Conservation (phyloP, 768 basidiomycete genomes). For the Suillus americanus region DNA sequence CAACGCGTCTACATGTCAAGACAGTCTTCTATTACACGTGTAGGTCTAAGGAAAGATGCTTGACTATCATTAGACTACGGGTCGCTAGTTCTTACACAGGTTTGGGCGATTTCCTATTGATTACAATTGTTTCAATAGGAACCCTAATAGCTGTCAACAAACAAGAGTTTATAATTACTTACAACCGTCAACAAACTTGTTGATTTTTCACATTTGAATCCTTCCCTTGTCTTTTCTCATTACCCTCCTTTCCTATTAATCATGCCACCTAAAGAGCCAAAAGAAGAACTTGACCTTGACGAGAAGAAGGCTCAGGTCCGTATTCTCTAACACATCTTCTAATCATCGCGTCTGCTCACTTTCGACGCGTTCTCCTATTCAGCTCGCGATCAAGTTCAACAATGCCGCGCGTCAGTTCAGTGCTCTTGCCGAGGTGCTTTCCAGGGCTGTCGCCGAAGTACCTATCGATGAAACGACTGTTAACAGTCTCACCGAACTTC, state of each 20-base stretch:
- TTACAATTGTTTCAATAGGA: slow-evolving; percentile 33
- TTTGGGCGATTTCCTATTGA: slow-evolving; percentile 25
- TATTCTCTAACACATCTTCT: slow-evolving; percentile 2
- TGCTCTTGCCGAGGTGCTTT: slow-evolving; percentile 58
- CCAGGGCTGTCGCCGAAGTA: slow-evolving; percentile 43
- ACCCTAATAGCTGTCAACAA: slow-evolving; percentile 39
- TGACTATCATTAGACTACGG: background rate
- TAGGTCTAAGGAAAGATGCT: background rate
- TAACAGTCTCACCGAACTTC: slow-evolving; percentile 22
- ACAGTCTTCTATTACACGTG: background rate
- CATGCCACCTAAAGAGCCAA: slow-evolving; percentile 27
- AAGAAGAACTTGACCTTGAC: slow-evolving; percentile 29
- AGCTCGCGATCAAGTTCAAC: slow-evolving; percentile 58
- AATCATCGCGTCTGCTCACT: slow-evolving; percentile 11
- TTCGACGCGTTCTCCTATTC: slow-evolving; percentile 22
- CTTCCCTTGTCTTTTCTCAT: slow-evolving; percentile 35
- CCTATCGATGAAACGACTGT: slow-evolving; percentile 30
- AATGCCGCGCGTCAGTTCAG: slow-evolving; percentile 67
- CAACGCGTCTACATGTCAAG: background rate
- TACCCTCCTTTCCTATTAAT: slow-evolving; percentile 17
- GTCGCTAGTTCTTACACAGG: background rate
- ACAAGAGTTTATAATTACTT: slow-evolving; percentile 38
- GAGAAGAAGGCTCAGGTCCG: slow-evolving; percentile 31
- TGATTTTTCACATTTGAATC: slow-evolving; percentile 39
- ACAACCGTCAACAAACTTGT: slow-evolving; percentile 36